Base-by-base conservation (phyloP, 176 grass and related monocot species). In the Carex scoparia region DNA sequence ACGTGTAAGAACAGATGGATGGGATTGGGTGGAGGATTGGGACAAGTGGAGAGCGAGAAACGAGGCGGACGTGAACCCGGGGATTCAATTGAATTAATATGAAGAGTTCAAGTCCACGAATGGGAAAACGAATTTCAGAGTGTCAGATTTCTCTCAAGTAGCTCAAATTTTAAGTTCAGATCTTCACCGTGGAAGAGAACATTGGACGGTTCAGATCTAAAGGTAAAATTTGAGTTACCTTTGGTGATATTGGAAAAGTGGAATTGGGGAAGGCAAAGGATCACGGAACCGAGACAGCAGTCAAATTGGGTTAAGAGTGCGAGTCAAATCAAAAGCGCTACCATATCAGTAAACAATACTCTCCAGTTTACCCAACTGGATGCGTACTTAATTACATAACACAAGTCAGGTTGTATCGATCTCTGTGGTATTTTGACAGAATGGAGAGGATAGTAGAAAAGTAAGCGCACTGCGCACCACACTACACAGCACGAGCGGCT, bases 1-100 rank as follows among this genome's bases (percentile, higher is more conserved):
- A 78, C 85, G 85, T 60, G 87, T 53, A 48, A 81, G 83, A 70
- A 75, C 79, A 79, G 85, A 84, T 87, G 92, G 83, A 86, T 60
- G 9, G 82, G 66, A 83, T 69, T 67, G 23, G 42, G 44, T 49
- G 81, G 40, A 30, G 11, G 1, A 68, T 42, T 19, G 64, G 81
- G 59, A 83, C 81, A 83, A 83, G 81, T 69, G 59, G 81, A 67
- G 81, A 54, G 23, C 62, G 81, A 69, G 63, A 69, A 55, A 67
- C 80, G 80, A 69, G 81, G 63, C 81, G 81, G 81, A 83, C 44
- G 18, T 83, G 44, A 35, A 69, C 27, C 1, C 4, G 59, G 10
- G 27, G 23, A 69, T 46, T 83, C 33, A 83, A 69, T 0, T 65
- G 81, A n/a, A 83, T 69, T 83, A 10, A 3, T 68, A 83, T 65